These are phyloP conservation scores for Capillidium heterosporum DNA, from an alignment of 371 early-diverging fungal species.

Conservation along the genomic window DNA sequence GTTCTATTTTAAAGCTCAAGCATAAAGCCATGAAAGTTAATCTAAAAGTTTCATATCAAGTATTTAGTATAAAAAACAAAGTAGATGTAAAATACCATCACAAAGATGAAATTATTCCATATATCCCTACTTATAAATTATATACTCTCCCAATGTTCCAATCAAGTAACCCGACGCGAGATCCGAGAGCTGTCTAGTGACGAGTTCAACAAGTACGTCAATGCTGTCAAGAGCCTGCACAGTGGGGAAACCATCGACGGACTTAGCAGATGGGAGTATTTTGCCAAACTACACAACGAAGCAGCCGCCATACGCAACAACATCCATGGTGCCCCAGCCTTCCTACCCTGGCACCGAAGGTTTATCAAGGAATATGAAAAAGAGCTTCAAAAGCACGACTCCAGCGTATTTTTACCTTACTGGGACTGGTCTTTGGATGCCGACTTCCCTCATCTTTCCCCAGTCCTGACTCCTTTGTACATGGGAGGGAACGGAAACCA, in stretches of 20 bases:
- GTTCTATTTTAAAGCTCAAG: too few relatives aligned
- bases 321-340: not conserved
- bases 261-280: too few relatives aligned
- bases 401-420: not conserved
- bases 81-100: too few relatives aligned
- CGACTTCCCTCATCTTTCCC: constrained; percentile 5
- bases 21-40: too few relatives aligned
- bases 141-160: not conserved
- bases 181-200: not conserved
- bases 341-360: constrained; percentile 6
- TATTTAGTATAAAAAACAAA: too few relatives aligned
- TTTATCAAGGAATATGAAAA: not conserved
- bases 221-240: not conserved
- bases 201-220: constrained; percentile 3
- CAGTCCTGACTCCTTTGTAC: constrained; percentile 3
- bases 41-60: too few relatives aligned
- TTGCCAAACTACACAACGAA: too few relatives aligned
- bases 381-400: not conserved
- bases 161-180: not conserved
- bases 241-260: not conserved
- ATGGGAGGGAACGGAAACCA: constrained; percentile 11
- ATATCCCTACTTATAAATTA: not conserved
- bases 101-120: too few relatives aligned
- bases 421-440: constrained; percentile 6
- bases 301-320: not conserved